A percentile compares a stretch with the other conserved stretches of the same genome.
Evolutionary conservation across 1,139 yeast genomes (phyloP).

Genomic region (Candida labiduridarum): DNA sequence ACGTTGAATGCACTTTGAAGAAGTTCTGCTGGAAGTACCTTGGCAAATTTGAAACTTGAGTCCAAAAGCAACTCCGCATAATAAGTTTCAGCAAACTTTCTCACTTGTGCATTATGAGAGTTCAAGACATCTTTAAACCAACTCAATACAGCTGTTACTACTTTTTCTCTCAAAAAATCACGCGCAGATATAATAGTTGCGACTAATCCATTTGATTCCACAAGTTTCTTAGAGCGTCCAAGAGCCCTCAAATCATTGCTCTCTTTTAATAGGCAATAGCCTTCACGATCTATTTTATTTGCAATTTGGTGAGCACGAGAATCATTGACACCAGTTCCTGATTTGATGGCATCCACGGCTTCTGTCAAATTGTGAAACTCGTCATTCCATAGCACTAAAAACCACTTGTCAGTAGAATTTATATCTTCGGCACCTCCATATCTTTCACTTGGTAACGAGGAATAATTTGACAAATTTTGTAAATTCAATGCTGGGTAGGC

Average conservation of each 20-base stretch:
- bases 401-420: slow-evolving; percentile 36
- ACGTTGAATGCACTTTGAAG: slow-evolving; percentile 4
- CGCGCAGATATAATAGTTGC: slow-evolving; percentile 53
- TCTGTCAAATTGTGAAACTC: slow-evolving; percentile 62
- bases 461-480: slow-evolving; percentile 27
- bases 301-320: slow-evolving; percentile 36
- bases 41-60: slow-evolving; percentile 28
- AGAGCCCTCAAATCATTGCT: slow-evolving; percentile 23
- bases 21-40: slow-evolving; percentile 27
- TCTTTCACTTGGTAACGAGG: slow-evolving; percentile 30
- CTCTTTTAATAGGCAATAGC: slow-evolving; percentile 31
- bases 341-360: slow-evolving; percentile 45
- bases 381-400: slow-evolving; percentile 70
- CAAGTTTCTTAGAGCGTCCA: slow-evolving; percentile 29
- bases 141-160: slow-evolving; percentile 42
- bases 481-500: slow-evolving; percentile 23
- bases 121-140: slow-evolving; percentile 52
- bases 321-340: slow-evolving; percentile 31
- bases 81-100: slow-evolving; percentile 24
- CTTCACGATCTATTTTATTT: slow-evolving; percentile 33
- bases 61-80: slow-evolving; percentile 35
- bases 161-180: slow-evolving; percentile 51
- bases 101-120: slow-evolving; percentile 26
- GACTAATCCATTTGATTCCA: slow-evolving; percentile 54
- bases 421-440: slow-evolving; percentile 33